phyloP scores from a whole-genome alignment of 2,329 filamentous ascomycete genomes.

The Neonectria faginata region DNA sequence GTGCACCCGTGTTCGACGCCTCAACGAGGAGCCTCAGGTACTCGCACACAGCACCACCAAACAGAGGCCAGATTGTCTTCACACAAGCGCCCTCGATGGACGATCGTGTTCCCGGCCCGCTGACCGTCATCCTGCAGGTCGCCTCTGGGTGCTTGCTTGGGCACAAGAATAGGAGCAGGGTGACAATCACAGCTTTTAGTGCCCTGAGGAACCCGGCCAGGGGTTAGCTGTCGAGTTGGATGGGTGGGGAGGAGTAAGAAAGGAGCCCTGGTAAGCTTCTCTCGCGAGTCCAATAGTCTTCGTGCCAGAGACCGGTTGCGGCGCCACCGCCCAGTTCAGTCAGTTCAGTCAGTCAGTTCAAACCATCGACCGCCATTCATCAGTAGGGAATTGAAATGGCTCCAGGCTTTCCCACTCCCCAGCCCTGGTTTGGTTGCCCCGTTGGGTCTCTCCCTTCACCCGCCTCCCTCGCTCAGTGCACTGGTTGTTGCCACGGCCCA shows the following conservation, averaged over 20 bases:
- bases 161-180: slow-evolving; percentile 5
- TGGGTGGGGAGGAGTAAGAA: slow-evolving; percentile 31
- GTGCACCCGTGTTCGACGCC: not conserved
- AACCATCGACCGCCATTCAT: slow-evolving; percentile 13
- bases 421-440: slow-evolving; percentile 3
- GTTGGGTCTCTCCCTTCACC: slow-evolving; percentile 11
- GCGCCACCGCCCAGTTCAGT: slow-evolving; percentile 10
- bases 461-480: slow-evolving; percentile 24
- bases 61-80: slow-evolving; percentile 2
- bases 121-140: slow-evolving; percentile 12
- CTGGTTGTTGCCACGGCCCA: slow-evolving; percentile 30
- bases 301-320: slow-evolving; percentile 22
- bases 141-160: slow-evolving; percentile 7
- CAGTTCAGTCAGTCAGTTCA: not conserved
- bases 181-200: slow-evolving; percentile 9
- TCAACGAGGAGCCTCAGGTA: not conserved
- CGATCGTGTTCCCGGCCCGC: slow-evolving; percentile 14
- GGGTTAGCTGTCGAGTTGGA: slow-evolving; percentile 34
- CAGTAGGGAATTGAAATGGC: slow-evolving; percentile 12
- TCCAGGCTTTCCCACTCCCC: not conserved
- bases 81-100: slow-evolving; percentile 7
- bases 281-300: slow-evolving; percentile 28
- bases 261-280: slow-evolving; percentile 25
- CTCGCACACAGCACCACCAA: slow-evolving; percentile 7
- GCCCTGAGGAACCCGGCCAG: slow-evolving; percentile 27